phyloP scores from a whole-genome alignment of 169 alveolate species.

The Cryptosporidium ryanae region DNA sequence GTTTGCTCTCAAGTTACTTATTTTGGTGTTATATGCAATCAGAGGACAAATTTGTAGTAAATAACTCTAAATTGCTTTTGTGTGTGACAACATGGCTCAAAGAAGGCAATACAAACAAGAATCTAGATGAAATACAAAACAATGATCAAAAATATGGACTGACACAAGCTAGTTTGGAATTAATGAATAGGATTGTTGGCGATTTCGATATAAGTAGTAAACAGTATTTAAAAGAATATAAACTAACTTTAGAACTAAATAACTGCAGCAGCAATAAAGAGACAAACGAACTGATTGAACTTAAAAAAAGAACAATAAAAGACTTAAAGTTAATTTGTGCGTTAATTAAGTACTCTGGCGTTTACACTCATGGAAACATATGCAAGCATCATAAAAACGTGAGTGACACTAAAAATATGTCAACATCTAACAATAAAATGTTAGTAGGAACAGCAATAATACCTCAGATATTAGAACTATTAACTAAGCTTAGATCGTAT shows the following conservation, averaged over 20 bases:
- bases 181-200: slow-evolving; percentile 6
- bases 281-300: not conserved
- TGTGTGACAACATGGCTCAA: slow-evolving; percentile 56
- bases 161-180: slow-evolving; percentile 18
- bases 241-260: not conserved
- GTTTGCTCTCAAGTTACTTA: slow-evolving; percentile 17
- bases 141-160: slow-evolving; percentile 31
- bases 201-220: slow-evolving; percentile 13
- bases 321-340: slow-evolving; percentile 10
- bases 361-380: slow-evolving; percentile 3
- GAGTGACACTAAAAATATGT: not conserved
- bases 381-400: not conserved
- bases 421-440: not conserved
- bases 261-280: not conserved
- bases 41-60: slow-evolving; percentile 19
- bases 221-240: slow-evolving; percentile 14
- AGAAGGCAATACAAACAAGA: not conserved
- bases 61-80: slow-evolving; percentile 23
- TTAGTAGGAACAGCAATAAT: slow-evolving; percentile 12
- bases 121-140: not conserved
- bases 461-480: slow-evolving; percentile 36
- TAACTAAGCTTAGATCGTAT: slow-evolving; percentile 4
- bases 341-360: slow-evolving; percentile 33
- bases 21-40: slow-evolving; percentile 68
- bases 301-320: slow-evolving; percentile 18